phyloP scores from a whole-genome alignment of 495 filamentous ascomycete species.

The Cercophora scortea region DNA sequence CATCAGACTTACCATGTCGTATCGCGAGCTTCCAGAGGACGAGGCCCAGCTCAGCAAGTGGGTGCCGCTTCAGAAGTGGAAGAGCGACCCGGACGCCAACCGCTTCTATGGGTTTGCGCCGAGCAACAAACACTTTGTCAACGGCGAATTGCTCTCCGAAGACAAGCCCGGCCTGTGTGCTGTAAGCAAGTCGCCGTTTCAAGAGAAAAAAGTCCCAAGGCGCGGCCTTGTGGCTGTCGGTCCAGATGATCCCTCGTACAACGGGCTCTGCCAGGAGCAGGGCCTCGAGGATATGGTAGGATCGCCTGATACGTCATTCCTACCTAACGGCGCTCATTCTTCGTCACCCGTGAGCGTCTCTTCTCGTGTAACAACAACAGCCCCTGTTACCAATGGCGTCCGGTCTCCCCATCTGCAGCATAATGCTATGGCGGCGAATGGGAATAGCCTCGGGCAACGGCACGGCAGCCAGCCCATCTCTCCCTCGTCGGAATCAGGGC shows the following conservation, averaged over 20 bases:
- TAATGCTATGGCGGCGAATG: slow-evolving; percentile 8
- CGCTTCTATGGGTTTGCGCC: slow-evolving; percentile 33
- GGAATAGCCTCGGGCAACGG: background rate
- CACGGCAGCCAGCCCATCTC: slow-evolving; percentile 19
- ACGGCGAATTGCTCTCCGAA: slow-evolving; percentile 37
- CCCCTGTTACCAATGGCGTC: slow-evolving; percentile 11
- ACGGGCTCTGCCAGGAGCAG: slow-evolving; percentile 37
- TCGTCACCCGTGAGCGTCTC: slow-evolving; percentile 19
- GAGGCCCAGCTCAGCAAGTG: slow-evolving; percentile 29
- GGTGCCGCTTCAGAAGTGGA: slow-evolving; percentile 40
- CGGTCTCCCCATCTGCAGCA: slow-evolving; percentile 7
- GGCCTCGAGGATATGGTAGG: slow-evolving; percentile 30
- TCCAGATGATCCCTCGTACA: slow-evolving; percentile 40
- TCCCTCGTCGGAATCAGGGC: slow-evolving; percentile 21
- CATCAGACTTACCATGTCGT: slow-evolving; percentile 46
- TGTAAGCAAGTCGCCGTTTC: slow-evolving; percentile 37
- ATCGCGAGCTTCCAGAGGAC: slow-evolving; percentile 42
- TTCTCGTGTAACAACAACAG: slow-evolving; percentile 1
- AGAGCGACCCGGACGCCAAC: slow-evolving; percentile 39
- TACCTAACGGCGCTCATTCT: slow-evolving; percentile 29
- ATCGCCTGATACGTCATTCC: slow-evolving; percentile 6
- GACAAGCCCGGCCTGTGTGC: slow-evolving; percentile 24
- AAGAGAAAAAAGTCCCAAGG: slow-evolving; percentile 36
- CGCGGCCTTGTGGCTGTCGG: slow-evolving; percentile 34
- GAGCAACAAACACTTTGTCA: slow-evolving; percentile 38